Conservation (phyloP, 305 asterid genomes). For the Rubia tinctorum region DNA sequence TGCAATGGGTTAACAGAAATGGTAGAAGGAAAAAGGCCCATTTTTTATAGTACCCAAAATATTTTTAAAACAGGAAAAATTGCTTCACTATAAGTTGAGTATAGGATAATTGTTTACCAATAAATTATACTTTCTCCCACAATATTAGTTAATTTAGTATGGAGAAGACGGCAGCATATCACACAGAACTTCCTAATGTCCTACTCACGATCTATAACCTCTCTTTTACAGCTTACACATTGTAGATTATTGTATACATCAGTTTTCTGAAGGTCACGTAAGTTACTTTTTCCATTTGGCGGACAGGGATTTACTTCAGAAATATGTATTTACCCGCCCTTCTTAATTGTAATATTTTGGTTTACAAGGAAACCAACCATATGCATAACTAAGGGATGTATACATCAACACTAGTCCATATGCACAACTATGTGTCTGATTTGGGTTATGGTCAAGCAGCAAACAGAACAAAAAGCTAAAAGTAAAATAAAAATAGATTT, state of each 20-base stretch:
- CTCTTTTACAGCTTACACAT: constrained; percentile 1
- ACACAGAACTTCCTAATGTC: not conserved
- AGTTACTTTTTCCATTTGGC: not conserved
- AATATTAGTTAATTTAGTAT: not conserved
- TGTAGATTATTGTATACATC: not conserved
- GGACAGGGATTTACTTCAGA: not conserved
- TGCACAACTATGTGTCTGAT: not conserved
- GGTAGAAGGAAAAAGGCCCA: not conserved
- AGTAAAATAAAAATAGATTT: not conserved
- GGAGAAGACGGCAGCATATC: not conserved
- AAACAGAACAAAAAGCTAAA: constrained; percentile 1
- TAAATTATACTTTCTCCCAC: not conserved
- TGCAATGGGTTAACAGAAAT: no score
- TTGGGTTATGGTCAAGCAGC: constrained; percentile 3
- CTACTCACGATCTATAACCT: not conserved
- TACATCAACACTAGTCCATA: not conserved
- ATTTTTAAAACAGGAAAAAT: not conserved
- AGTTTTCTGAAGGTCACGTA: not conserved
- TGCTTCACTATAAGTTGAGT: not conserved
- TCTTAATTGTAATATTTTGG: not conserved
- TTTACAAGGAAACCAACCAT: constrained; percentile 1
- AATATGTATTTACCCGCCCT: not conserved
- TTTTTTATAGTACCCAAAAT: not conserved
- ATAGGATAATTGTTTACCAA: not conserved
- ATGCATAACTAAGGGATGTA: not conserved